Base-by-base conservation (phyloP, 2,329 filamentous ascomycete species). In the Fusarium sp. region DNA sequence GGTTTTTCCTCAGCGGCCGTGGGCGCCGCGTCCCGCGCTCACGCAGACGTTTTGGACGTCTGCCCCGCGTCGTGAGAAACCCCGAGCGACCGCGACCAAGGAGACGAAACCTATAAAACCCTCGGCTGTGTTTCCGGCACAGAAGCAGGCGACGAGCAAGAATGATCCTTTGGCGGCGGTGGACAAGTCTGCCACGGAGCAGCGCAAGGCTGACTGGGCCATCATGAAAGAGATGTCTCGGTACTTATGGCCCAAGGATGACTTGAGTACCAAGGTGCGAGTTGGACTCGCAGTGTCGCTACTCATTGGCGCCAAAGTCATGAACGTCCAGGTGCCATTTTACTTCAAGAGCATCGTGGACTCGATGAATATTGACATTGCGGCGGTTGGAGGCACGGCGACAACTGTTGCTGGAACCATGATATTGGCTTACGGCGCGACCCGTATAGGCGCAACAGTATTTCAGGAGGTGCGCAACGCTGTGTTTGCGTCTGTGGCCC, bases 271-370 rank as follows among this genome's bases (percentile, higher is more conserved):
- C 4, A 93, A 96, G 78, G 82, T 94, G 68, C 90, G 96, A 68
- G 96, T 99, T 33, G 88, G 91, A 10, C 82, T 97, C 51, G 93
- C 95, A n/a, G 86, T 99, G 4, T 88, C 86, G 7, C 82, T 99
- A 68, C 85, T 99, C 36, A 82, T 99, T 20, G 93, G 94, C 64
- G 93, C 93, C 77, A 99, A 99, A 85, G 89, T 97, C 53, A 84
- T 99, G 76, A 99, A 98, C 79, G 96, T 99, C 14, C 93, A 99
- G 82, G 93, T 99, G 50, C 96, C 96, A 0, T 99, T 99, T 78
- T 99, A 97, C 84, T 99, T 99, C 84, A 98, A 98, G 84, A 94
- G 84, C 79, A 98, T 99, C 70, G 93, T 99, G 42, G 96, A 99
- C 79, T 90, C 93, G 18, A 97, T 99, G 93, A 99, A 99, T 79